These are phyloP conservation scores for Suillus brevipes DNA, from an alignment of 768 basidiomycete genomes.

Conservation along the genomic window DNA sequence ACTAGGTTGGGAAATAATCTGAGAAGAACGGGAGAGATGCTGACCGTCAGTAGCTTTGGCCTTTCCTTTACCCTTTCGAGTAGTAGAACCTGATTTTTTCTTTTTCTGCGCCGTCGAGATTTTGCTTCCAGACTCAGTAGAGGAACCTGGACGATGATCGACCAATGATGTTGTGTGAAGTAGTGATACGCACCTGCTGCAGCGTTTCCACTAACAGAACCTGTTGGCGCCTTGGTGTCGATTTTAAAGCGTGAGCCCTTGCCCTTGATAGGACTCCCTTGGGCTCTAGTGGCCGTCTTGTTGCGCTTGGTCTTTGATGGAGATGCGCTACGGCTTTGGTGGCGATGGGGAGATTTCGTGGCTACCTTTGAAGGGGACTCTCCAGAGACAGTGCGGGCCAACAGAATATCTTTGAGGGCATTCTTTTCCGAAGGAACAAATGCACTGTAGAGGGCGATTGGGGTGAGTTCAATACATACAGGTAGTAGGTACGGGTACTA, in stretches of 20 bases:
- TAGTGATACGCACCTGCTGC: background rate
- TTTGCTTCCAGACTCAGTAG: background rate
- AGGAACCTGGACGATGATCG: background rate
- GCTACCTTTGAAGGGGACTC: conserved; percentile 44
- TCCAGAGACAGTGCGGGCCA: conserved; percentile 48
- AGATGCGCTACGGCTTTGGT: background rate
- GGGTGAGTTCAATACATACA: background rate
- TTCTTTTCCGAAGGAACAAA: conserved; percentile 55
- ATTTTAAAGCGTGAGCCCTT: background rate
- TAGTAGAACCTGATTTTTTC: background rate
- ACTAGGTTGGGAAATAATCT: background rate
- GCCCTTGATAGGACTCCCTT: background rate
- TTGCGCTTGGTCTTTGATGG: conserved; percentile 8
- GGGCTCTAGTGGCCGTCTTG: background rate
- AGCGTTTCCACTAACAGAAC: background rate
- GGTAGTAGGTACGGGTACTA: conserved; percentile 20
- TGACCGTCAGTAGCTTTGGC: background rate
- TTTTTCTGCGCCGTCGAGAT: background rate
- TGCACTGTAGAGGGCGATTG: conserved; percentile 35
- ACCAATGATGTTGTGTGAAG: background rate
- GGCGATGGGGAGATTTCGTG: conserved; percentile 1
- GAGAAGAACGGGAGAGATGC: background rate
- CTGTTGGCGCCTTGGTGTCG: background rate
- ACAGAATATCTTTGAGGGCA: conserved; percentile 51
- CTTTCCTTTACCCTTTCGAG: background rate